Conservation (phyloP, 352 stramenopile genomes). For the Ophiocytium majus region DNA sequence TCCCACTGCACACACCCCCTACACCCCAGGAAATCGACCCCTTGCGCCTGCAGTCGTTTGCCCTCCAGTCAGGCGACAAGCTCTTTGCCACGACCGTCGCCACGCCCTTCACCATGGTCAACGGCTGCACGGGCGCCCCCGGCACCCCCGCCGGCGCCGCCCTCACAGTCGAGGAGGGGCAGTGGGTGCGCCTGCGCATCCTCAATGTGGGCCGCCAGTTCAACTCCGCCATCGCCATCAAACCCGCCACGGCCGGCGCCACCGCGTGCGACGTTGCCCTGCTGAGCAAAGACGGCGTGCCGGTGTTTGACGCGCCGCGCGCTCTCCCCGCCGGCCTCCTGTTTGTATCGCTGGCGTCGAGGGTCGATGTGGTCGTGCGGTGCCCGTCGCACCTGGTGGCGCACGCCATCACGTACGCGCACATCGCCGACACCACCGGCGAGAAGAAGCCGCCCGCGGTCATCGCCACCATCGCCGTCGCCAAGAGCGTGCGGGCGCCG, state of each 20-base stretch:
- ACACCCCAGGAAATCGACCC: neutral
- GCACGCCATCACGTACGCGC: neutral
- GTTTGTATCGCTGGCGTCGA: neutral
- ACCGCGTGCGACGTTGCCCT: constrained; percentile 37
- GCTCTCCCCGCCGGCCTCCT: constrained; percentile 4
- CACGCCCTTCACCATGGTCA: neutral
- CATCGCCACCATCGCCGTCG: constrained; percentile 10
- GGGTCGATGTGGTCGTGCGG: neutral
- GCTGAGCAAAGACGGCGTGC: constrained; percentile 47
- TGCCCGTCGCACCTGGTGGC: neutral
- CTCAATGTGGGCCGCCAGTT: constrained; percentile 13
- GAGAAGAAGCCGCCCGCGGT: neutral
- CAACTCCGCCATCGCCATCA: neutral
- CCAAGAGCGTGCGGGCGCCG: neutral
- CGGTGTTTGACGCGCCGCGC: constrained; percentile 35
- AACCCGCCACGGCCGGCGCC: neutral
- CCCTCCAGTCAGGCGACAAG: constrained; percentile 22
- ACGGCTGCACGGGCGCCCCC: neutral
- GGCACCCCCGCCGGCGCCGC: neutral
- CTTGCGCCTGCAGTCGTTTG: neutral
- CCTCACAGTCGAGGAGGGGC: constrained; percentile 34
- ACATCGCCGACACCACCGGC: neutral
- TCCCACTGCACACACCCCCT: neutral
- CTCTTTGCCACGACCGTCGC: constrained; percentile 34
- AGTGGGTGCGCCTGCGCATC: constrained; percentile 45